phyloP scores from a whole-genome alignment of 2,329 filamentous ascomycete genomes.

The Phialocephala subalpina region DNA sequence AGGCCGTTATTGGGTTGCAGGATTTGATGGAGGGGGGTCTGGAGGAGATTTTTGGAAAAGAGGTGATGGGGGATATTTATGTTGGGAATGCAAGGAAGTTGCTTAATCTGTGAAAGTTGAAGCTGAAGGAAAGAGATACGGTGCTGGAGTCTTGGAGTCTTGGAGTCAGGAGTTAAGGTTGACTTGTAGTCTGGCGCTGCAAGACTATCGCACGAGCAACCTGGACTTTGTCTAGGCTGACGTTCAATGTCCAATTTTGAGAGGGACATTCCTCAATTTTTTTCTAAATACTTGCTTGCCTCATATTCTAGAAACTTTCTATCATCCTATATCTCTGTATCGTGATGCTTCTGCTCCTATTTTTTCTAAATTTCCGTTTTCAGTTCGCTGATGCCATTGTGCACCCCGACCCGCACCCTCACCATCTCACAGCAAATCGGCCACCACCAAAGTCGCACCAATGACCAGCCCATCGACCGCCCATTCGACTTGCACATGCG shows the following conservation, averaged over 20 bases:
- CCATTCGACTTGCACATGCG: background rate
- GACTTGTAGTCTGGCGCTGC: background rate
- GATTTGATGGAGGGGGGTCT: constrained; percentile 31
- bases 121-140: background rate
- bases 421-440: background rate
- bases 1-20: constrained; percentile 41
- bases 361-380: too few relatives aligned
- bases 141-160: background rate
- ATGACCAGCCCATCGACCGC: background rate
- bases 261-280: too few relatives aligned
- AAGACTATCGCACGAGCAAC: background rate
- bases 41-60: constrained; percentile 45
- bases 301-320: too few relatives aligned
- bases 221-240: too few relatives aligned
- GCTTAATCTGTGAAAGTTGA: constrained; percentile 2
- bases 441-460: background rate
- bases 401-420: background rate
- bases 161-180: background rate
- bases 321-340: too few relatives aligned
- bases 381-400: too few relatives aligned
- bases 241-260: too few relatives aligned
- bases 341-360: too few relatives aligned
- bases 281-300: too few relatives aligned
- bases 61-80: constrained; percentile 19
- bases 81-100: constrained; percentile 22